Percentiles rank a stretch among this genome's conserved stretches.
phyloP scores from a whole-genome alignment of 2,329 filamentous ascomycete species.

The Dothideomycetes sp. region DNA sequence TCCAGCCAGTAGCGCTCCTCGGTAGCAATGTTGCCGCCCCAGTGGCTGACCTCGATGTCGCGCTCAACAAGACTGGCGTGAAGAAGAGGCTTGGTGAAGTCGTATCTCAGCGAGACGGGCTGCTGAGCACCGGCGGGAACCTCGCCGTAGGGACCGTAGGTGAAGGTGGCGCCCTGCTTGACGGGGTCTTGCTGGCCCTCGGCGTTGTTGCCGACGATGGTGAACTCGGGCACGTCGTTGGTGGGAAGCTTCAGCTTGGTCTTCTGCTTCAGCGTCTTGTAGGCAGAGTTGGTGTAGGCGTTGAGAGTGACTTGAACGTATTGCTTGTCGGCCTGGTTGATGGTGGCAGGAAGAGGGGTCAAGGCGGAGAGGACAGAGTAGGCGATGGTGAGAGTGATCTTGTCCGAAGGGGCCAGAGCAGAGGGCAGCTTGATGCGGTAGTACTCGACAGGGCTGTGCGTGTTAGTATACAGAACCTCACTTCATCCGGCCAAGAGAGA shows the following conservation, averaged over 20 bases:
- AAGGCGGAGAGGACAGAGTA: conserved; percentile 76
- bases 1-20: conserved; percentile 87
- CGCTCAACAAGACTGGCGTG: conserved; percentile 73
- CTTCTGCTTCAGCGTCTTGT: conserved; percentile 85
- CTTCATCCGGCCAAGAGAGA: too few species aligned
- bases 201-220: conserved; percentile 49
- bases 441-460: conserved; percentile 50
- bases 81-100: conserved; percentile 86
- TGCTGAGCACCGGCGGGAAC: conserved; percentile 67
- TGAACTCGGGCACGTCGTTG: conserved; percentile 74
- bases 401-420: conserved; percentile 63
- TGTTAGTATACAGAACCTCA: neutral
- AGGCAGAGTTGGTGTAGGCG: conserved; percentile 73
- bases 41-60: conserved; percentile 92
- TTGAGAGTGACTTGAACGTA: conserved; percentile 81
- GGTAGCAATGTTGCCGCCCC: conserved; percentile 92
- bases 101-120: conserved; percentile 74
- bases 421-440: conserved; percentile 72
- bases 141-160: conserved; percentile 81
- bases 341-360: conserved; percentile 66
- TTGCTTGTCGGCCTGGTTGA: conserved; percentile 78
- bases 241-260: conserved; percentile 88
- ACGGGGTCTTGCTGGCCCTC: conserved; percentile 59
- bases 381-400: conserved; percentile 79
- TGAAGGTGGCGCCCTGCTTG: conserved; percentile 76